phyloP scores from a whole-genome alignment of 2,329 filamentous ascomycete genomes.

The Sclerotinia minor region DNA sequence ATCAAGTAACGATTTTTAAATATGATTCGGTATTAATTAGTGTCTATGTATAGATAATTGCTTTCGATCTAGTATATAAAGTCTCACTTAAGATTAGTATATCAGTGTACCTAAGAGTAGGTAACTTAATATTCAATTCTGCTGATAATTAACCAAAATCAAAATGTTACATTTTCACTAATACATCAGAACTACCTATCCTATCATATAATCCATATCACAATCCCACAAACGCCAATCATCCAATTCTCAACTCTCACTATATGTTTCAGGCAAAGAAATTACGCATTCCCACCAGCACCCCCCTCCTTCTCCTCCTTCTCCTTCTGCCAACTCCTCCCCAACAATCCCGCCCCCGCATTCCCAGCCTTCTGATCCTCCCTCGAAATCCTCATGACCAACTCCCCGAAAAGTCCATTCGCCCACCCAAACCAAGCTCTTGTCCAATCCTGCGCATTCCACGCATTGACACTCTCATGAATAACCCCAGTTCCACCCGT shows the following conservation, averaged over 20 bases:
- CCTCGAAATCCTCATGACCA: slow-evolving; percentile 15
- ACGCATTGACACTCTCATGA: slow-evolving; percentile 51
- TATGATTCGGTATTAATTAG: too few relatives aligned
- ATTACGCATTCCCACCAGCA: background rate
- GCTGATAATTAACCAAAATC: too few relatives aligned
- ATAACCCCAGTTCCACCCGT: slow-evolving; percentile 45
- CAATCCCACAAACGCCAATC: background rate
- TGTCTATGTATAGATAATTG: too few relatives aligned
- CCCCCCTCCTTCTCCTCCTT: background rate
- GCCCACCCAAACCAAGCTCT: slow-evolving; percentile 74
- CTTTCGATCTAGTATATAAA: too few relatives aligned
- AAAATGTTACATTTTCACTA: background rate
- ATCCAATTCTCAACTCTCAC: background rate
- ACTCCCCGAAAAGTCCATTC: slow-evolving; percentile 47
- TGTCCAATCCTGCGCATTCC: slow-evolving; percentile 45
- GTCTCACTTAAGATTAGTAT: too few relatives aligned
- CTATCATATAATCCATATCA: background rate
- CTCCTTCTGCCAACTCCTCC: slow-evolving; percentile 20
- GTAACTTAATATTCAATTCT: background rate
- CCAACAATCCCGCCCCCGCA: slow-evolving; percentile 5
- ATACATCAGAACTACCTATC: background rate
- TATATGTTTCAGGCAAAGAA: background rate
- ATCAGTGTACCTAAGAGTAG: too few relatives aligned
- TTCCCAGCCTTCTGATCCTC: slow-evolving; percentile 19
- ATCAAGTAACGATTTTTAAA: too few relatives aligned